These are phyloP conservation scores for Naematelia encephala DNA, from an alignment of 768 basidiomycete genomes.

Conservation along the genomic window DNA sequence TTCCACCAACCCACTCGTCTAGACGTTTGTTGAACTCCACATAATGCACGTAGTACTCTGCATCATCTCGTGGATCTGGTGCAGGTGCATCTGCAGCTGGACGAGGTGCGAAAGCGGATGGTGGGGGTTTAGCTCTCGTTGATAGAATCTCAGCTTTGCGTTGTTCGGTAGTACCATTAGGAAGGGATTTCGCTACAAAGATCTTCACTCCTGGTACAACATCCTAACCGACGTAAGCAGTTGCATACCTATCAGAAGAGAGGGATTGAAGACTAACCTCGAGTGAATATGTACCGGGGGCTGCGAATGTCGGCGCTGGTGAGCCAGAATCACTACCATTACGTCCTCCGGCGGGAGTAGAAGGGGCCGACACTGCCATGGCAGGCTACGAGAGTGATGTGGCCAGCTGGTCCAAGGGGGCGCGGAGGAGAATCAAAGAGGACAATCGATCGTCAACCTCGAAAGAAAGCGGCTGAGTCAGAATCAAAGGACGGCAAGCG, in stretches of 20 bases:
- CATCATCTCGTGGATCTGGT: constrained; percentile 67
- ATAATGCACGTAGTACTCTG: constrained; percentile 98
- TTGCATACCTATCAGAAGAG: no score
- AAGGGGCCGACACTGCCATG: constrained; percentile 46
- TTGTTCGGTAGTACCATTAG: constrained; percentile 75
- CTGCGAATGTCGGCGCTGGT: constrained; percentile 37
- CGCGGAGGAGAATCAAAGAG: background rate
- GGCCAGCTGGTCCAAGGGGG: background rate
- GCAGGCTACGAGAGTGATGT: background rate
- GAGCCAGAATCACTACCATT: constrained; percentile 36
- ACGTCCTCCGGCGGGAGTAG: constrained; percentile 28
- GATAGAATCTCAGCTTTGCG: constrained; percentile 94
- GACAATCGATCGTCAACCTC: background rate
- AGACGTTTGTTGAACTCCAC: constrained; percentile 98
- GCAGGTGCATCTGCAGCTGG: constrained; percentile 55
- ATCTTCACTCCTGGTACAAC: constrained; percentile 94
- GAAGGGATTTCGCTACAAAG: constrained; percentile 75
- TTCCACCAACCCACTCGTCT: constrained; percentile 93
- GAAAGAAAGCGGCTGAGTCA: background rate
- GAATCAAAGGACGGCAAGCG: background rate
- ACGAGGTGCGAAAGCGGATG: constrained; percentile 45
- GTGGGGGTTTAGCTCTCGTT: constrained; percentile 75
- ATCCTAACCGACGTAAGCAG: constrained; percentile 55
- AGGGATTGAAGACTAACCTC: constrained; percentile 38
- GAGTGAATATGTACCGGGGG: constrained; percentile 41